phyloP scores from a whole-genome alignment of 768 basidiomycete genomes.

The Rhodosporidiobolus sp. region DNA sequence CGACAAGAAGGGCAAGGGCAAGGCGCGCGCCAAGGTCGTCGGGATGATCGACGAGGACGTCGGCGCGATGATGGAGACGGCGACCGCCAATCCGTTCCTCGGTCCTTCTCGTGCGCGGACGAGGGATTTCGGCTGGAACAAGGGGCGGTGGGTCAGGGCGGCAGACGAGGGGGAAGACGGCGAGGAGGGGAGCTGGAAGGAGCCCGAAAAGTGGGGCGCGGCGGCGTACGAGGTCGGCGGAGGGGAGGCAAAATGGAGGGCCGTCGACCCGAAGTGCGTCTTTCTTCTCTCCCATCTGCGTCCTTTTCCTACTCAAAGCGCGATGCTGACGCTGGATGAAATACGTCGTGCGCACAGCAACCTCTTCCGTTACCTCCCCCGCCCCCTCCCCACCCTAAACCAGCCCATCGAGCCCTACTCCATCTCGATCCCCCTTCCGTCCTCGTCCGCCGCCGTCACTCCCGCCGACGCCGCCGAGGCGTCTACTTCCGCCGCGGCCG shows the following conservation, averaged over 20 bases:
- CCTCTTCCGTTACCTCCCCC: slow-evolving; percentile 12
- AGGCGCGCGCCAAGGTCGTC: background rate
- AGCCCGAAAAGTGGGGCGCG: slow-evolving; percentile 31
- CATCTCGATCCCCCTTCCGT: slow-evolving; percentile 1
- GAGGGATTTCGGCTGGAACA: slow-evolving; percentile 23
- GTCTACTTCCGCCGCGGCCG: background rate
- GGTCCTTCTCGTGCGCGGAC: background rate
- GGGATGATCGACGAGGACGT: background rate
- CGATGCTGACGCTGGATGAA: no score
- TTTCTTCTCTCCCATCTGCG: no score
- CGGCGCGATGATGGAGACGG: background rate
- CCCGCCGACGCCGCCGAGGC: background rate
- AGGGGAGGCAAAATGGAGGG: background rate
- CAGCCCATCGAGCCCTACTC: background rate
- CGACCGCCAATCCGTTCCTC: slow-evolving; percentile 20
- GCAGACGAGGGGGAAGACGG: background rate
- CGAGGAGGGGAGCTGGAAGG: background rate
- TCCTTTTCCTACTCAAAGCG: background rate
- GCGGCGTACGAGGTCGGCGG: slow-evolving; percentile 25
- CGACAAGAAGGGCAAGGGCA: background rate
- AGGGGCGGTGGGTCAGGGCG: slow-evolving; percentile 12
- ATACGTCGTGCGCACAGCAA: background rate
- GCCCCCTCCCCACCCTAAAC: background rate
- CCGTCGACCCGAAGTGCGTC: slow-evolving; percentile 1
- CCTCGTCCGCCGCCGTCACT: background rate